A percentile compares a stretch with the other conserved stretches of the same genome.
Conservation (phyloP, 257 asterid genomes). For the Plantago elongata region DNA sequence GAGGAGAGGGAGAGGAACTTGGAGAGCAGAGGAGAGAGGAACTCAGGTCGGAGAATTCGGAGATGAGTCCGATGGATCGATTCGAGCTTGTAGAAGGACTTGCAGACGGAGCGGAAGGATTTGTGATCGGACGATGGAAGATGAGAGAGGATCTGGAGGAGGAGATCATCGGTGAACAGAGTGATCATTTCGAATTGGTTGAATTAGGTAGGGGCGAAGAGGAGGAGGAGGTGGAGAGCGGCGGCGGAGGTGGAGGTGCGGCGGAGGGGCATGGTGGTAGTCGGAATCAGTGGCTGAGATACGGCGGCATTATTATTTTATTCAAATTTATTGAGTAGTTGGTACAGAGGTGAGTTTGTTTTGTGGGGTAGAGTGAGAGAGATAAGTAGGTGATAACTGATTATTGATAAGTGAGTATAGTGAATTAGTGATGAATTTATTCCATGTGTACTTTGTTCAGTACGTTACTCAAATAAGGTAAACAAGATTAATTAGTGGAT, state of each 20-base stretch:
- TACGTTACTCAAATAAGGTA: too few species aligned
- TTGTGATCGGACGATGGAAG: constrained; percentile 41
- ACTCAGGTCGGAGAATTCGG: constrained; percentile 57
- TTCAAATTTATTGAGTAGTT: background rate
- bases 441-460: too few species aligned
- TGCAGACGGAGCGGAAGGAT: constrained; percentile 59
- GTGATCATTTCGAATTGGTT: constrained; percentile 24
- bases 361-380: constrained; percentile 4
- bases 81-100: constrained; percentile 43
- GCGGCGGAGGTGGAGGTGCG: constrained; percentile 15
- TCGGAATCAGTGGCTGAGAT: too few species aligned
- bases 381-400: background rate
- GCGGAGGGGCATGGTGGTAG: constrained; percentile 17
- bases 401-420: background rate
- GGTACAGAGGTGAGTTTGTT: too few species aligned
- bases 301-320: background rate
- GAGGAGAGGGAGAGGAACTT: constrained; percentile 40
- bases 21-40: constrained; percentile 40
- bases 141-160: constrained; percentile 33
- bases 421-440: too few species aligned
- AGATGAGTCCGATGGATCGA: constrained; percentile 53
- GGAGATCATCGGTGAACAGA: constrained; percentile 48
- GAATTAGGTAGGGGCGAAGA: constrained; percentile 37
- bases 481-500: too few species aligned
- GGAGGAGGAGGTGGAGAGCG: constrained; percentile 36